phyloP scores from a whole-genome alignment of 495 filamentous ascomycete species.

The Neurospora sp. region DNA sequence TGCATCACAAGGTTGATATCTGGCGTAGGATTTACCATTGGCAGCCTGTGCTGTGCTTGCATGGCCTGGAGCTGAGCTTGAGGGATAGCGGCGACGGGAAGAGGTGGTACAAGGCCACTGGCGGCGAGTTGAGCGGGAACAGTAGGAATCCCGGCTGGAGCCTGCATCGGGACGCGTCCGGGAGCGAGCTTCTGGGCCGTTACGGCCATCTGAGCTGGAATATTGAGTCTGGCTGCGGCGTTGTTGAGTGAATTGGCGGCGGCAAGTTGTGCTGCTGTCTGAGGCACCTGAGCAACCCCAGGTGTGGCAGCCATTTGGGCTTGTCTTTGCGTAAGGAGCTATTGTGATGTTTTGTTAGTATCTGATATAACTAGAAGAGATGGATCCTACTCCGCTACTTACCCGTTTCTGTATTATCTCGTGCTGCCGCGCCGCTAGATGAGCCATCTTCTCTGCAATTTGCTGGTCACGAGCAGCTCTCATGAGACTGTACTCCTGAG shows the following conservation, averaged over 20 bases:
- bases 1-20: constrained; percentile 45
- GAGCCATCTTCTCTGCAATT: constrained; percentile 59
- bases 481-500: constrained; percentile 78
- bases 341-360: constrained; percentile 15
- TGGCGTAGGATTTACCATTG: constrained; percentile 53
- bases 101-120: constrained; percentile 41
- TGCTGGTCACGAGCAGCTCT: constrained; percentile 78
- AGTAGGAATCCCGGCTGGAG: constrained; percentile 28
- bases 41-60: constrained; percentile 49
- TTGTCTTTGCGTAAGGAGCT: constrained; percentile 17
- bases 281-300: constrained; percentile 21
- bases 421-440: constrained; percentile 52
- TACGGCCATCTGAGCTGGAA: constrained; percentile 26
- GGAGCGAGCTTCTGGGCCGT: constrained; percentile 24
- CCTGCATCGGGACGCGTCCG: constrained; percentile 30
- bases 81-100: constrained; percentile 59
- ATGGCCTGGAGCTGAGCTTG: constrained; percentile 59
- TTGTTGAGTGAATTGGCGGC: constrained; percentile 27
- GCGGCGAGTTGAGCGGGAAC: constrained; percentile 30
- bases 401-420: constrained; percentile 44
- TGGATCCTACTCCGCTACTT: constrained; percentile 15
- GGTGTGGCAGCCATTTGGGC: constrained; percentile 31
- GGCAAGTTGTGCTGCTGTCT: constrained; percentile 27
- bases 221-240: constrained; percentile 22
- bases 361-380: neutral